Evolutionary conservation across 345 rosid genomes (phyloP).

Genomic region (Carallia pectinifolia): DNA sequence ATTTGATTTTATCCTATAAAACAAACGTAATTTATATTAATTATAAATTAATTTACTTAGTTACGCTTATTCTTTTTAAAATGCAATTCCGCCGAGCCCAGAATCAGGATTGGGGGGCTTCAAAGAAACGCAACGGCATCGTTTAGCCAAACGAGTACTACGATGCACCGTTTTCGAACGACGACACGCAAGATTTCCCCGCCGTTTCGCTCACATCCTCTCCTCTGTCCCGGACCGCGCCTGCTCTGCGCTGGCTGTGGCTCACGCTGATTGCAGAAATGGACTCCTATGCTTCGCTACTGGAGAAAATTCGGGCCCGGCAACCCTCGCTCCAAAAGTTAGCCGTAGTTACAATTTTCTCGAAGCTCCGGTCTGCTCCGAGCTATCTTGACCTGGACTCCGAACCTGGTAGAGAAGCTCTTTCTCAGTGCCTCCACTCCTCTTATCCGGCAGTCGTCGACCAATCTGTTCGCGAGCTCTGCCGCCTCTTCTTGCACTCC

Average conservation of each 20-base stretch:
- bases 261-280: slow-evolving; percentile 17
- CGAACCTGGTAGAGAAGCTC: slow-evolving; percentile 57
- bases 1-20: too few relatives aligned
- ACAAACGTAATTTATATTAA: too few relatives aligned
- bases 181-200: too few relatives aligned
- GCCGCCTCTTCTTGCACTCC: slow-evolving; percentile 68
- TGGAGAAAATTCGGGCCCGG: slow-evolving; percentile 66
- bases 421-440: slow-evolving; percentile 66
- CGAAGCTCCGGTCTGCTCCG: slow-evolving; percentile 72
- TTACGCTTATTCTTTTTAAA: too few relatives aligned
- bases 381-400: slow-evolving; percentile 49
- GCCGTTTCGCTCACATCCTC: not conserved
- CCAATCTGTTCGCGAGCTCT: slow-evolving; percentile 85
- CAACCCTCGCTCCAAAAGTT: slow-evolving; percentile 82
- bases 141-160: too few relatives aligned
- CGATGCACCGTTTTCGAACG: too few relatives aligned
- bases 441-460: slow-evolving; percentile 68
- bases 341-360: slow-evolving; percentile 74
- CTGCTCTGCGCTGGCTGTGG: not conserved
- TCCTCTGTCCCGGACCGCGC: not conserved
- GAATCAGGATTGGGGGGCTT: too few relatives aligned
- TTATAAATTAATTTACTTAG: too few relatives aligned
- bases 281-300: slow-evolving; percentile 64
- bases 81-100: too few relatives aligned
- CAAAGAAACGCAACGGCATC: too few relatives aligned